phyloP scores from a whole-genome alignment of 2,329 filamentous ascomycete genomes.

The Alternaria novae-zelandiae region DNA sequence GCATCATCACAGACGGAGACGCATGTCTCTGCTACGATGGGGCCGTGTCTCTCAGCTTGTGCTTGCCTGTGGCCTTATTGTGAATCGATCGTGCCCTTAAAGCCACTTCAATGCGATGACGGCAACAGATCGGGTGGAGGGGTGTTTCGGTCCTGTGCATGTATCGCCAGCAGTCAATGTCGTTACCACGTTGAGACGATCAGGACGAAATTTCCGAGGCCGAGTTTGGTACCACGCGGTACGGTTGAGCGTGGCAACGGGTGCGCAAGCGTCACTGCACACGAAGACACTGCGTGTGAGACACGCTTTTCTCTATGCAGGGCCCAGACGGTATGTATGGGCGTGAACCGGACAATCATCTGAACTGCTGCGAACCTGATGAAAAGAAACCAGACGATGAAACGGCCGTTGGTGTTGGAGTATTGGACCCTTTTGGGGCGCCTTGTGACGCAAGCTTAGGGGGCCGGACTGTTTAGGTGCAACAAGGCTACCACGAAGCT shows the following conservation, averaged over 20 bases:
- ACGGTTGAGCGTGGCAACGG: slow-evolving; percentile 6
- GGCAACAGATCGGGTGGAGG: not conserved
- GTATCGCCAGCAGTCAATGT: not conserved
- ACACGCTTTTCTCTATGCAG: not conserved
- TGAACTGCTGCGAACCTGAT: not conserved
- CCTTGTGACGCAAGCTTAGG: not conserved
- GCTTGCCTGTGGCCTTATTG: not conserved
- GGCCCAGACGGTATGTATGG: not conserved
- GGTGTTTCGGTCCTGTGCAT: not conserved
- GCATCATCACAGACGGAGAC: not conserved
- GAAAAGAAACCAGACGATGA: slow-evolving; percentile 1
- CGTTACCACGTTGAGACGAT: slow-evolving; percentile 4
- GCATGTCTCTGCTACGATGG: not conserved
- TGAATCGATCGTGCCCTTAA: not conserved
- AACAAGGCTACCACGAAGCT: not conserved
- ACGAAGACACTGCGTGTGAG: slow-evolving; percentile 5
- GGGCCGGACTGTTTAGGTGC: not conserved
- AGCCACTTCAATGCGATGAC: not conserved
- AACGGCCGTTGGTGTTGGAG: slow-evolving; percentile 4
- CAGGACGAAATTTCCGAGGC: not conserved
- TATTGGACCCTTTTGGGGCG: not conserved
- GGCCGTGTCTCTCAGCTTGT: not conserved
- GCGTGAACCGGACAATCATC: not conserved
- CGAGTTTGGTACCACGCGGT: slow-evolving; percentile 6
- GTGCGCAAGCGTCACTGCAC: not conserved